Evolutionary conservation across 257 asterid species (phyloP).

Genomic region (Apocynum venetum): DNA sequence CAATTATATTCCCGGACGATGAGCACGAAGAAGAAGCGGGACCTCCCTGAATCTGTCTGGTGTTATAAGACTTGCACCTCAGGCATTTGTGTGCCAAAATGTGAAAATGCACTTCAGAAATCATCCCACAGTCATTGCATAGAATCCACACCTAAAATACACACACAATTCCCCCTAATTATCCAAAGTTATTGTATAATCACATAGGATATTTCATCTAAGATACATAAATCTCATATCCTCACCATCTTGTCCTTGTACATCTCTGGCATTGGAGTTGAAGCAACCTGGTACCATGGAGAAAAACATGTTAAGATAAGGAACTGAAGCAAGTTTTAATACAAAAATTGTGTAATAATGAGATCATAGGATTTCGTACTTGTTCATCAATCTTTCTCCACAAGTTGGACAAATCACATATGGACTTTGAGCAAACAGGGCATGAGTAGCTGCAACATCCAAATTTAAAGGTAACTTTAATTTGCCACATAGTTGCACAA

Average conservation of each 20-base stretch:
- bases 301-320: background rate
- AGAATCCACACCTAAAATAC: conserved; percentile 53
- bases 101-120: conserved; percentile 50
- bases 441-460: conserved; percentile 43
- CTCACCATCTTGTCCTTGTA: conserved; percentile 53
- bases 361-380: conserved; percentile 20
- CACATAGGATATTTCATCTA: no score
- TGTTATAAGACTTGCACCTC: conserved; percentile 57
- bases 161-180: background rate
- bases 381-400: conserved; percentile 56
- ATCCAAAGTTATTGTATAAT: no score
- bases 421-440: conserved; percentile 58
- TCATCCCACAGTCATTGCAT: conserved; percentile 58
- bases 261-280: conserved; percentile 52
- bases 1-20: conserved; percentile 17
- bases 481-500: background rate
- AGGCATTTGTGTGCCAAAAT: conserved; percentile 51
- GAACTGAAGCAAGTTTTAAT: background rate
- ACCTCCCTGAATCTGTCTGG: conserved; percentile 46
- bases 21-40: conserved; percentile 33
- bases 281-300: conserved; percentile 36
- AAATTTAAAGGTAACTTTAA: background rate
- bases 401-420: conserved; percentile 47
- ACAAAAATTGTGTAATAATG: background rate
- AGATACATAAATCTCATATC: background rate